Evolutionary conservation across 495 filamentous ascomycete genomes (phyloP).

Genomic region (Penicillium diatomitis): DNA sequence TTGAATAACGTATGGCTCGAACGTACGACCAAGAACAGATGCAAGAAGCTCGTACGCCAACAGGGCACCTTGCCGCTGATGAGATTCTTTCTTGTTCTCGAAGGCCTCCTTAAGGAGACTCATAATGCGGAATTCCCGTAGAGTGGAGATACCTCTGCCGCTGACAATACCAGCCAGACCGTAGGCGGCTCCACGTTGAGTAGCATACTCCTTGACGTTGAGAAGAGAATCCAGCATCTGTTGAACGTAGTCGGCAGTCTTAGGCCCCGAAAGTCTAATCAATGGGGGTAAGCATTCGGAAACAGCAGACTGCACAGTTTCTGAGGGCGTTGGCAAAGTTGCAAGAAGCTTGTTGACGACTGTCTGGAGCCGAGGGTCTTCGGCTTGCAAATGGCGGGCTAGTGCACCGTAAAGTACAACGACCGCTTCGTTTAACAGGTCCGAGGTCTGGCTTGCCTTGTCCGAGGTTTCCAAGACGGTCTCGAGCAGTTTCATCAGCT

Average conservation of each 20-base stretch:
- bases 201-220: constrained; percentile 79
- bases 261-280: constrained; percentile 66
- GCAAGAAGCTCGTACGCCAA: constrained; percentile 87
- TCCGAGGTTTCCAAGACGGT: constrained; percentile 71
- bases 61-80: constrained; percentile 80
- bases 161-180: constrained; percentile 84
- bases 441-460: constrained; percentile 64
- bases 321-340: constrained; percentile 89
- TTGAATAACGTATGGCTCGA: constrained; percentile 94
- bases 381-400: constrained; percentile 73
- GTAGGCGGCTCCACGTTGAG: constrained; percentile 86
- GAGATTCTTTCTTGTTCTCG: constrained; percentile 86
- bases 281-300: constrained; percentile 88
- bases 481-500: constrained; percentile 87
- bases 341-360: constrained; percentile 76
- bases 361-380: constrained; percentile 73
- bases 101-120: constrained; percentile 62
- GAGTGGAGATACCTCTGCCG: constrained; percentile 71
- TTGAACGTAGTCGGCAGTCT: constrained; percentile 69
- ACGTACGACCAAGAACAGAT: constrained; percentile 71
- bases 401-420: constrained; percentile 94
- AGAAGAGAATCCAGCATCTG: constrained; percentile 70
- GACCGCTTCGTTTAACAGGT: constrained; percentile 90
- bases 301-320: constrained; percentile 92
- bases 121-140: constrained; percentile 82